phyloP scores from a whole-genome alignment of 2,329 filamentous ascomycete species.

The Malbranchea zuffiana region DNA sequence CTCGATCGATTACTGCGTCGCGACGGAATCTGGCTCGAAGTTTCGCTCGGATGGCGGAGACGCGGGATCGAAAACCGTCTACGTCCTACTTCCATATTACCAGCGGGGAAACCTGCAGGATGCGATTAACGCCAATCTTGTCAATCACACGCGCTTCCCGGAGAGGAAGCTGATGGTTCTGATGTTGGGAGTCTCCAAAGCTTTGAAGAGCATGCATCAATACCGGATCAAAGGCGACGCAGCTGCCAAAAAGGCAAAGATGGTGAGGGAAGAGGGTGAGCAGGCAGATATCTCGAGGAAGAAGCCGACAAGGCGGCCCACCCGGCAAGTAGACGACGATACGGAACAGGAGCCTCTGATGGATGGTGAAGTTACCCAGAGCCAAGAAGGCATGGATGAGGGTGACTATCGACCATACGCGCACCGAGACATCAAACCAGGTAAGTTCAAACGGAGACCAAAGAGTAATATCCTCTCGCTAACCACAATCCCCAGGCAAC shows the following conservation, averaged over 20 bases:
- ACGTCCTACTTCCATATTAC: constrained; percentile 93
- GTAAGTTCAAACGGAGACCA: constrained; percentile 37
- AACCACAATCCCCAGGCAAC: constrained; percentile 47
- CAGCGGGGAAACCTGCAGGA: constrained; percentile 91
- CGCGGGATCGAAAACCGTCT: constrained; percentile 76
- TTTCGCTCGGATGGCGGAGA: constrained; percentile 46
- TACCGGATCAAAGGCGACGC: constrained; percentile 57
- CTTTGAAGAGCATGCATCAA: constrained; percentile 80
- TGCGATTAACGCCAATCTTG: constrained; percentile 95
- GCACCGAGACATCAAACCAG: constrained; percentile 94
- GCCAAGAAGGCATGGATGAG: constrained; percentile 56
- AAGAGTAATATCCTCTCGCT: not conserved
- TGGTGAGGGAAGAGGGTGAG: constrained; percentile 45
- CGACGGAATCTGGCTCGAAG: constrained; percentile 53
- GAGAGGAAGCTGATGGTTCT: constrained; percentile 78
- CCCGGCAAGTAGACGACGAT: constrained; percentile 43
- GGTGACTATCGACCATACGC: constrained; percentile 71
- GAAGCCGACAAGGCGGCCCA: constrained; percentile 33
- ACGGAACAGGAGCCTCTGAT: constrained; percentile 75
- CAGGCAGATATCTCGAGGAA: constrained; percentile 39
- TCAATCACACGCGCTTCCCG: constrained; percentile 85
- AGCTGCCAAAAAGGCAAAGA: constrained; percentile 46
- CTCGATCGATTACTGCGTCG: constrained; percentile 70
- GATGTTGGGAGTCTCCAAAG: constrained; percentile 84
- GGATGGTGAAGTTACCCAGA: constrained; percentile 60